A percentile compares a stretch with the other conserved stretches of the same genome.
Conservation (phyloP, 176 grass and related monocot species). For the Eleusine indica region DNA sequence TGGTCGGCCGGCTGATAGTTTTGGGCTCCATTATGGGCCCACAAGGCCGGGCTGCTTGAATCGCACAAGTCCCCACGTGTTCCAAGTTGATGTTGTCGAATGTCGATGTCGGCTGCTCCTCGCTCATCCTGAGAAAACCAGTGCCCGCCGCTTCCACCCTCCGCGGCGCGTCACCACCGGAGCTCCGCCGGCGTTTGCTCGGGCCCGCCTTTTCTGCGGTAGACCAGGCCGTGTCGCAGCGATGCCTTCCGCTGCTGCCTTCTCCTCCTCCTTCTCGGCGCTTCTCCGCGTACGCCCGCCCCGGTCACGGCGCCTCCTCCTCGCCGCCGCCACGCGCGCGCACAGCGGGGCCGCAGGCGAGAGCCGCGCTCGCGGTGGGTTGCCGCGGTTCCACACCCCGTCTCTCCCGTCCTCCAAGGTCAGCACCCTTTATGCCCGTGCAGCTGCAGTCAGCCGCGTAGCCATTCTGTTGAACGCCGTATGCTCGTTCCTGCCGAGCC, state of each 20-base stretch:
- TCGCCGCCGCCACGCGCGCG: constrained; percentile 40
- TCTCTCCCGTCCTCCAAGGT: constrained; percentile 70
- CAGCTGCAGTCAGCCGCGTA: not conserved
- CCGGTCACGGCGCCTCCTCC: constrained; percentile 22
- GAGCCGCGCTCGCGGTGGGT: constrained; percentile 66
- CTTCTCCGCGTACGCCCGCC: constrained; percentile 44
- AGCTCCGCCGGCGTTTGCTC: not conserved
- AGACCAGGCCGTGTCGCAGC: not conserved
- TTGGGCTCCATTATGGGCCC: not conserved
- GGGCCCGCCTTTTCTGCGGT: not conserved
- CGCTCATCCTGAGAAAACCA: not conserved
- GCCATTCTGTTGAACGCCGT: constrained; percentile 54
- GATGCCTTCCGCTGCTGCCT: constrained; percentile 43
- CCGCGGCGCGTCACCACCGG: not conserved
- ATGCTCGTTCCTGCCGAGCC: not conserved
- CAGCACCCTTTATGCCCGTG: not conserved
- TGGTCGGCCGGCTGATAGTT: not conserved
- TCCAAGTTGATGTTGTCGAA: too few species aligned
- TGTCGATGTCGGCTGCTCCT: too few species aligned
- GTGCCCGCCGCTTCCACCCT: not conserved
- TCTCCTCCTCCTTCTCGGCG: constrained; percentile 31
- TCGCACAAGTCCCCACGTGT: not conserved
- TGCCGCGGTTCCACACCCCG: constrained; percentile 77
- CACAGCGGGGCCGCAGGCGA: constrained; percentile 31
- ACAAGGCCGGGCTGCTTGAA: not conserved